Conservation (phyloP, 129 eudicot species). For the Ambrosia trifida region DNA sequence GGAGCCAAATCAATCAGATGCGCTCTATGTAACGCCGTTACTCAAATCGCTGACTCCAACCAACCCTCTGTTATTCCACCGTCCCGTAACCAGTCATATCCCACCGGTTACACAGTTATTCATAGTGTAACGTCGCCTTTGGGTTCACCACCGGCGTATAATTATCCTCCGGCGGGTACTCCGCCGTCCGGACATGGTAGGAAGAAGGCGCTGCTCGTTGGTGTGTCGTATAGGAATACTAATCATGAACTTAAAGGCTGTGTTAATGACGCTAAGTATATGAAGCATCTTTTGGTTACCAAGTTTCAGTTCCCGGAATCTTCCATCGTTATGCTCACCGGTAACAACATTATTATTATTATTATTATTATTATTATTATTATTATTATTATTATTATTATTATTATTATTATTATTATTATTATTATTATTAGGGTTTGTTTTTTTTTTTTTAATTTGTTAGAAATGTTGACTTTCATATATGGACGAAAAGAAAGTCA, state of each 20-base stretch:
- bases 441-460: background rate
- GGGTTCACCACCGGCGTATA: slow-evolving; percentile 23
- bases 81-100: slow-evolving; percentile 23
- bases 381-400: too few relatives aligned
- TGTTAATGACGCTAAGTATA: slow-evolving; percentile 84
- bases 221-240: slow-evolving; percentile 68
- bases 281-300: slow-evolving; percentile 64
- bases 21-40: slow-evolving; percentile 61
- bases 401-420: too few relatives aligned
- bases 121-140: background rate
- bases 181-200: slow-evolving; percentile 60
- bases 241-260: slow-evolving; percentile 94
- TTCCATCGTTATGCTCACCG: slow-evolving; percentile 84
- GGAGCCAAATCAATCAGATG: slow-evolving; percentile 73
- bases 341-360: slow-evolving; percentile 33
- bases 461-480: background rate
- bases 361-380: too few relatives aligned
- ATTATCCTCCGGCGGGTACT: slow-evolving; percentile 19
- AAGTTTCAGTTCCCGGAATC: slow-evolving; percentile 73
- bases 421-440: background rate
- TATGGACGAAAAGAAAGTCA: background rate
- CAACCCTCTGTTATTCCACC: slow-evolving; percentile 17
- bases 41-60: slow-evolving; percentile 54
- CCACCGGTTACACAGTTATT: slow-evolving; percentile 21
- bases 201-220: slow-evolving; percentile 85